Conservation (phyloP, 1,284 basidiomycete species). For the Rhizopogon parksii region DNA sequence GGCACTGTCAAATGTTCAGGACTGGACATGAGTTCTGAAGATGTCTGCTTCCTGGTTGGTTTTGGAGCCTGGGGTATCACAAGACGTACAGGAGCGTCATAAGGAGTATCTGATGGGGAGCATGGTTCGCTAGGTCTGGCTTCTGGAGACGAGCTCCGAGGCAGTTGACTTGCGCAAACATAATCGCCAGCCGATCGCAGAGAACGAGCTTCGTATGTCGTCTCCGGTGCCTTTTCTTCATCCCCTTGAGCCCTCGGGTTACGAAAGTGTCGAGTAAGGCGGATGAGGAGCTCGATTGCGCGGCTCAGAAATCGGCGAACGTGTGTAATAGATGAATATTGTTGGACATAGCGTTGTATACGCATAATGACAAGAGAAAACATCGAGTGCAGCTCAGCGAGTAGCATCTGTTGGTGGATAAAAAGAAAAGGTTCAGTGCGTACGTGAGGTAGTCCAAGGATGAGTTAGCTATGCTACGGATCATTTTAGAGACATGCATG, state of each 20-base stretch:
- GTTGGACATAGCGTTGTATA: background rate
- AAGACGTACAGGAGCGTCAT: conserved; percentile 7
- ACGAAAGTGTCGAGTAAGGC: background rate
- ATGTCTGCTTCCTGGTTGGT: conserved; percentile 4
- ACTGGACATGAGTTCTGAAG: background rate
- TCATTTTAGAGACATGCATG: conserved; percentile 2
- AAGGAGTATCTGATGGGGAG: conserved; percentile 9
- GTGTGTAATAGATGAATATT: background rate
- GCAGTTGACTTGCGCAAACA: background rate
- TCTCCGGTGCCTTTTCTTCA: background rate
- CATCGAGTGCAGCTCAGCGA: background rate
- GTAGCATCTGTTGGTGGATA: background rate
- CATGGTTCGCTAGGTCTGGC: conserved; percentile 1
- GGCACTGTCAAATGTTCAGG: conserved; percentile 1
- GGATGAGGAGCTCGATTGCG: background rate
- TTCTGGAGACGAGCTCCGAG: background rate
- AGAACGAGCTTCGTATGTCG: background rate
- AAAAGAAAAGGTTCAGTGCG: background rate
- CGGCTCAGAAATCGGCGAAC: background rate
- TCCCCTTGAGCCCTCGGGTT: background rate
- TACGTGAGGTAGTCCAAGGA: conserved; percentile 1
- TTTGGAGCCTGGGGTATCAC: conserved; percentile 1
- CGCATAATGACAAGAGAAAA: background rate
- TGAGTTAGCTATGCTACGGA: background rate
- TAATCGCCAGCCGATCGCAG: background rate